Evolutionary conservation across 192 early-diverging fungal genomes (phyloP), one percentile per base, ranked within the genome.

Genomic region (Pilobolus umbonatus): DNA sequence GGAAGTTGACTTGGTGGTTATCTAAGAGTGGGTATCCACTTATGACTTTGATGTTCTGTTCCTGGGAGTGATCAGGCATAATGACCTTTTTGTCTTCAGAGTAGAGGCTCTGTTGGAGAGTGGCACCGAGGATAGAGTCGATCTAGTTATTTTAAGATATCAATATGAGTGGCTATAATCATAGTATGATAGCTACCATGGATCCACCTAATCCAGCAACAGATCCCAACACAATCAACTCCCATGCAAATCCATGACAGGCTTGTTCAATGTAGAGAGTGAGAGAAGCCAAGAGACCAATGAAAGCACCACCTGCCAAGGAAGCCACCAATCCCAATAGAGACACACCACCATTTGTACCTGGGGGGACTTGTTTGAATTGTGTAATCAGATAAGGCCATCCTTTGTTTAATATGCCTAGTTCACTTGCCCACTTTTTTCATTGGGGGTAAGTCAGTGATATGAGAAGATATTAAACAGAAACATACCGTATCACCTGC

Each of bases 261-360:
- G 62, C 28, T 42, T 64, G 78, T 14, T 86, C 84, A 26, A 75
- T 15, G 47, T 71, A 56, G 14, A 88, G 50, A 1, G 78, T 67
- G 46, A 85, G 28, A 11, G 76, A 73, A 10, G 81, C 85, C 0
- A 76, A 62, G 9, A 87, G 34, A 9, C 91, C 93, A 28, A 94
- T 77, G 19, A 82, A 55, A 4, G 78, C 54, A 25, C 91, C 93
- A 21, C 93, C 91, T 7, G 71, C 78, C 44, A 93, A 55, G 12
- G 91, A 93, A 14, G 93, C 88, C 0, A 72, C 65, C n/a, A 90
- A 42, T 11, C 93, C 93, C 28, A 93, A 57, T 15, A 72, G 67
- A 14, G 82, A 85, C 9, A 96, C 69, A 2, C 85, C 94, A 10
- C 94, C 94, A 71, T 97, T 97, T 12, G 92, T 95, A 2, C 95